Conservation (phyloP, 1,284 basidiomycete genomes). For the Trichosporon sp. region DNA sequence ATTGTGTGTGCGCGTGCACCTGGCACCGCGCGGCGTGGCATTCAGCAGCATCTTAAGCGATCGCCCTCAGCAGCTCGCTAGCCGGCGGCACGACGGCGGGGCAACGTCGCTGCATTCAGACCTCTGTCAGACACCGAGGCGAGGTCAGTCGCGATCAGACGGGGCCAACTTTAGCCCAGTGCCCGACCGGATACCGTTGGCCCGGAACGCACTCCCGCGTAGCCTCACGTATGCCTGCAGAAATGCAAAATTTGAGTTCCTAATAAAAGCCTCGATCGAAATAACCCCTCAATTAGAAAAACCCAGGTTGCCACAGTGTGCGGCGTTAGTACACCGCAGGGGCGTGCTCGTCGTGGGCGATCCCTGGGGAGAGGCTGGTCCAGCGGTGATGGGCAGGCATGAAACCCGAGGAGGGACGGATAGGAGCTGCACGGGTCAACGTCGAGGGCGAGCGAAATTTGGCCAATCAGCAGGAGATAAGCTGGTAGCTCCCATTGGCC, state of each 20-base stretch:
- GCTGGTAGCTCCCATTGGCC: background rate
- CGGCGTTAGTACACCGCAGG: background rate
- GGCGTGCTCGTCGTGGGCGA: background rate
- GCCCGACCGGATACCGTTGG: background rate
- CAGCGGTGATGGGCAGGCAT: background rate
- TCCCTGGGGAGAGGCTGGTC: background rate
- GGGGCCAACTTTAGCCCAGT: background rate
- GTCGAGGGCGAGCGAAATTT: background rate
- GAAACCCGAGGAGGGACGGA: conserved; percentile 1
- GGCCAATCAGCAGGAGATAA: background rate
- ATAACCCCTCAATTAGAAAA: background rate
- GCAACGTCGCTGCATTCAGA: background rate
- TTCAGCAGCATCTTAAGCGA: background rate
- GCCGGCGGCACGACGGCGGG: background rate
- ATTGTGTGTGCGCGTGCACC: background rate
- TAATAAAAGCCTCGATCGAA: background rate
- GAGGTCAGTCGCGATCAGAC: background rate
- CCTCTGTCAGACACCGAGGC: background rate
- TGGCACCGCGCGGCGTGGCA: background rate
- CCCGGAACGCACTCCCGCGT: background rate
- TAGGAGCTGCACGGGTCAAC: background rate
- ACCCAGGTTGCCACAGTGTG: background rate
- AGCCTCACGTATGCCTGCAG: background rate
- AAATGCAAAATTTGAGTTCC: conserved; percentile 1
- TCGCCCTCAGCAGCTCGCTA: background rate